phyloP scores from a whole-genome alignment of 257 asterid genomes.

The Euphrasia confusa region DNA sequence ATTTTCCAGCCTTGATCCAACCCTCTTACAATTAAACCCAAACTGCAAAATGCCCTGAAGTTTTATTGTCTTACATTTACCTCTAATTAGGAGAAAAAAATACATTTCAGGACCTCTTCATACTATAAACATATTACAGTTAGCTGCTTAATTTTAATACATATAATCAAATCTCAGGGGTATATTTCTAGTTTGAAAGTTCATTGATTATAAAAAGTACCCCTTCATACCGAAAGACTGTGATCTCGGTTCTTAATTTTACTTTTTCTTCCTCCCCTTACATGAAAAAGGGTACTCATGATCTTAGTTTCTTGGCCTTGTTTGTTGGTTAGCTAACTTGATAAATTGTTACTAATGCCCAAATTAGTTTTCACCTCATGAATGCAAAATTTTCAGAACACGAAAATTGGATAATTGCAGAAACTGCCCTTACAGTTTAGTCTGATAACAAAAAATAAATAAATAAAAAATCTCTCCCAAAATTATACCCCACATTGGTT shows the following conservation, averaged over 20 bases:
- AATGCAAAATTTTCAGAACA: not conserved
- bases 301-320: not conserved
- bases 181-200: not conserved
- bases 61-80: not conserved
- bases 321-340: not conserved
- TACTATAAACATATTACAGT: too few species aligned
- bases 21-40: too few species aligned
- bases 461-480: not conserved
- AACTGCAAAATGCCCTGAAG: not conserved
- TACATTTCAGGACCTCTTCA: too few species aligned
- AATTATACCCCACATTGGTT: too few species aligned
- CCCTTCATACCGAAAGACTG: not conserved
- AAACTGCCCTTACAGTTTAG: not conserved
- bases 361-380: not conserved
- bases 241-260: not conserved
- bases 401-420: not conserved
- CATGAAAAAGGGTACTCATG: not conserved
- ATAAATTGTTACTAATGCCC: not conserved
- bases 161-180: not conserved
- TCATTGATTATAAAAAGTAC: not conserved
- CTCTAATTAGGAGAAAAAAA: not conserved
- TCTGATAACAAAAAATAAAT: not conserved
- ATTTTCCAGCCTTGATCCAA: not conserved
- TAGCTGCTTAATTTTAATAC: too few species aligned
- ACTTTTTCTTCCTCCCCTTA: not conserved